phyloP scores from a whole-genome alignment of 768 basidiomycete genomes.

The Dendrothele bispora region DNA sequence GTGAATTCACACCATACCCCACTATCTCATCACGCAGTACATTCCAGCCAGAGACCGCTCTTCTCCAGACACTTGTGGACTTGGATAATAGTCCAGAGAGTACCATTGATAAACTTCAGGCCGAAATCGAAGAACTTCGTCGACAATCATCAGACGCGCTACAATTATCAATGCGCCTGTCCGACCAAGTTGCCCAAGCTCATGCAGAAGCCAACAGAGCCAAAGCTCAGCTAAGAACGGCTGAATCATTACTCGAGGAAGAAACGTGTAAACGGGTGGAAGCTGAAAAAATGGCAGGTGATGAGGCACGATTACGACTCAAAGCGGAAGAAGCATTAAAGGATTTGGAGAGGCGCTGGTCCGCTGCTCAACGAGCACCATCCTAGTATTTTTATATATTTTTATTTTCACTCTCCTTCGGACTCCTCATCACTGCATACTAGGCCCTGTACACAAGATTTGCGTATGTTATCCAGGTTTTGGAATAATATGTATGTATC shows the following conservation, averaged over 20 bases:
- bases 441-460: too few species aligned
- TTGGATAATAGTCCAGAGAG: slow-evolving; percentile 33
- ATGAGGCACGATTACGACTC: slow-evolving; percentile 46
- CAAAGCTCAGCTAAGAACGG: slow-evolving; percentile 50
- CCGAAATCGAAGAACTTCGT: slow-evolving; percentile 63
- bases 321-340: slow-evolving; percentile 51
- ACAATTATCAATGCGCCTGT: slow-evolving; percentile 60
- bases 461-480: too few species aligned
- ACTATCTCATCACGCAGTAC: slow-evolving; percentile 6
- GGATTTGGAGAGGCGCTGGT: slow-evolving; percentile 28
- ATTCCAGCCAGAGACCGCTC: slow-evolving; percentile 6
- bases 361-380: slow-evolving; percentile 1
- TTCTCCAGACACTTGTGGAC: slow-evolving; percentile 26
- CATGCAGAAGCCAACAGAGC: slow-evolving; percentile 60
- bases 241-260: slow-evolving; percentile 60
- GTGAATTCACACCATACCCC: slow-evolving; percentile 30
- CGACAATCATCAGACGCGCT: slow-evolving; percentile 70
- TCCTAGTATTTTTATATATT: background rate
- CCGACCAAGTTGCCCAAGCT: slow-evolving; percentile 68
- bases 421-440: too few species aligned
- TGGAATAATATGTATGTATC: too few species aligned
- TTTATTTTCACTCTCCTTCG: too few species aligned
- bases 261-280: slow-evolving; percentile 59
- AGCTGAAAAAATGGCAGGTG: slow-evolving; percentile 51
- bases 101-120: slow-evolving; percentile 60